Evolutionary conservation across 441 rosid genomes (phyloP), one percentile per base, ranked within the genome.

Genomic region (Manihot esculenta): DNA sequence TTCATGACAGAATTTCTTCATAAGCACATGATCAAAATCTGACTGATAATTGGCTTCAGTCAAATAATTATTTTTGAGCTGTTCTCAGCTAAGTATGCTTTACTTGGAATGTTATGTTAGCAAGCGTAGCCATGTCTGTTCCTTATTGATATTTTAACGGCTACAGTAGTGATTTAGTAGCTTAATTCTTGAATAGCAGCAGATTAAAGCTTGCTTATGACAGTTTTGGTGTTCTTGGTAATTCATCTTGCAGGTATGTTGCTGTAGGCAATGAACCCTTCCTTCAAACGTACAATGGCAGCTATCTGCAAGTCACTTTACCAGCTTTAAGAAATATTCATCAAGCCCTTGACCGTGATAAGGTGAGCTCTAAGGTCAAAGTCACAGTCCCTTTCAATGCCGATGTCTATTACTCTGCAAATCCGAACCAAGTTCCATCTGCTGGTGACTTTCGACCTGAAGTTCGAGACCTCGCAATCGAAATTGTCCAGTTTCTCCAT

Each of bases 231-330:
- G 6, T 7, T 15, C 20, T 10, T 55, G 33, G 53, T 33, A 13
- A 66, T 57, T 62, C 27, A 44, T 57, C 5, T 65, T 73, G 35
- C 77, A 92, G 97, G 85, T 80, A 84, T 38, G 88, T 92, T 56
- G 97, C 97, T 0, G 92, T 94, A 50, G 99, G 90, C 24, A 94
- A 92, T 45, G 99, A 94, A 66, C 97, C 97, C 10, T 90, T 94
- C 74, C 91, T 94, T n/a, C 82, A 83, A 62, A 66, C 81, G 1
- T 94, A 92, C 79, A 86, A 90, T 21, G 90, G 86, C 64, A 82
- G 42, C 13, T 92, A 74, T 78, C 69, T 88, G 21, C 72, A 62
- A 1, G 76, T 76, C 66, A 89, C 92, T 50, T 85, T 84, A 59
- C 97, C 97, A 17, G 97, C 97, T 23, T 83, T 94, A 57, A 87